A percentile compares a stretch with the other conserved stretches of the same genome.
phyloP scores from a whole-genome alignment of 2,329 filamentous ascomycete genomes.

The Clonostachys solani region DNA sequence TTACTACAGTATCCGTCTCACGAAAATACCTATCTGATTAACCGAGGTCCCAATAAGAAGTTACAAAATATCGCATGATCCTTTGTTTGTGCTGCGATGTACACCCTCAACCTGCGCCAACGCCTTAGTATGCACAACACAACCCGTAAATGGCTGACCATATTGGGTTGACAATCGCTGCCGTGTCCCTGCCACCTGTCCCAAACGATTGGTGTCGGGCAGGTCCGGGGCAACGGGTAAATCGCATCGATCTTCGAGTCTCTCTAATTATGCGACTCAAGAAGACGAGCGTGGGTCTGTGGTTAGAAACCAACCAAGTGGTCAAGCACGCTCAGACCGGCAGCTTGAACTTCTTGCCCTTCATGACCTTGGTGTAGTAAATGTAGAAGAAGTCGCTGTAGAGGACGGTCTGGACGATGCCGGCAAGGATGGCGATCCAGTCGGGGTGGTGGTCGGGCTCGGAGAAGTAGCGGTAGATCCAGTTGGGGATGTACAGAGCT shows the following conservation, averaged over 20 bases:
- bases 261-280: background rate
- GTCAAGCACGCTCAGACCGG: conserved; percentile 56
- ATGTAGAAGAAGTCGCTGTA: conserved; percentile 99
- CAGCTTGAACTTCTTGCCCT: conserved; percentile 84
- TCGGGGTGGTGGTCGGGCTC: conserved; percentile 72
- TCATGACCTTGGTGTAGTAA: conserved; percentile 94
- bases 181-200: too few relatives aligned
- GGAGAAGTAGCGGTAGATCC: conserved; percentile 85
- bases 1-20: too few relatives aligned
- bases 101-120: too few relatives aligned
- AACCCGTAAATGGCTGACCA: too few relatives aligned
- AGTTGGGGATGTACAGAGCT: conserved; percentile 96
- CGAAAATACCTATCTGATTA: too few relatives aligned
- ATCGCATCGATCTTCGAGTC: too few relatives aligned
- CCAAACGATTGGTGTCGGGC: too few relatives aligned
- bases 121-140: too few relatives aligned
- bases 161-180: too few relatives aligned
- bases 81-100: background rate
- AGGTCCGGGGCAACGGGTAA: too few relatives aligned
- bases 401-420: conserved; percentile 86
- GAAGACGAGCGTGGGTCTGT: conserved; percentile 4
- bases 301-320: background rate
- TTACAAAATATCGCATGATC: background rate
- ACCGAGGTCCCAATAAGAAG: background rate
- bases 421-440: conserved; percentile 82